Base-by-base conservation (phyloP, 768 basidiomycete species). In the Leccinum pellstonianum region DNA sequence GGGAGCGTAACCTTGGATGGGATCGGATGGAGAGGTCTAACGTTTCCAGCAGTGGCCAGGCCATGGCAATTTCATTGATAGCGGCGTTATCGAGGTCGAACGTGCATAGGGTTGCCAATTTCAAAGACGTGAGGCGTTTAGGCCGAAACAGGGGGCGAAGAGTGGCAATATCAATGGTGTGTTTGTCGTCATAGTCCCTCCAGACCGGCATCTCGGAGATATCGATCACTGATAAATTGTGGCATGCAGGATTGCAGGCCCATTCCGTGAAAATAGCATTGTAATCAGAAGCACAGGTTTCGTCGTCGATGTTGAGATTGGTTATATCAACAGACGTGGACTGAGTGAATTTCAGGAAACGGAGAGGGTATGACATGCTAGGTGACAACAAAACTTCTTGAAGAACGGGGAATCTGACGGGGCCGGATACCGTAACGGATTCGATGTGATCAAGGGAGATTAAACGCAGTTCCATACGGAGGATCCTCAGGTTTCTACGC, bases 281-380 rank as follows among this genome's bases (percentile, higher is more conserved):
- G 38, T 71, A 70, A 54, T 64, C 65, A 17, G 62, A 56, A 55
- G 70, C 70, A 46, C 65, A 65, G 4, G 68, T 69, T 67, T 70
- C 70, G 55, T 70, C 70, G 54, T 70, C 70, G 53, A 70, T 52
- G 29, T 71, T 70, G 70, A 71, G 68, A 67, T 71, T 70, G 46
- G 71, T 70, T 62, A 68, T 69, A 65, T 69, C 68, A 61, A 70
- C 59, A 27, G 65, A 65, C 51, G 64, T 60, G 33, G 70, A 70
- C 47, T 65, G 63, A 37, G 69, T 59, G 62, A 70, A 67, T 56
- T 69, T 54, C 52, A 71, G 21, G 59, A 70, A 71, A 51, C 52
- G 66, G 14, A 67, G 66, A 48, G 64, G 58, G 43, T 60, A 55
- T n/a, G 59, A 60, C 68, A 70, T 67, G 59, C 51, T 70, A 4